Percentiles rank a stretch among this genome's conserved stretches.
phyloP scores from a whole-genome alignment of 257 asterid species.

The Solanum virginianum region DNA sequence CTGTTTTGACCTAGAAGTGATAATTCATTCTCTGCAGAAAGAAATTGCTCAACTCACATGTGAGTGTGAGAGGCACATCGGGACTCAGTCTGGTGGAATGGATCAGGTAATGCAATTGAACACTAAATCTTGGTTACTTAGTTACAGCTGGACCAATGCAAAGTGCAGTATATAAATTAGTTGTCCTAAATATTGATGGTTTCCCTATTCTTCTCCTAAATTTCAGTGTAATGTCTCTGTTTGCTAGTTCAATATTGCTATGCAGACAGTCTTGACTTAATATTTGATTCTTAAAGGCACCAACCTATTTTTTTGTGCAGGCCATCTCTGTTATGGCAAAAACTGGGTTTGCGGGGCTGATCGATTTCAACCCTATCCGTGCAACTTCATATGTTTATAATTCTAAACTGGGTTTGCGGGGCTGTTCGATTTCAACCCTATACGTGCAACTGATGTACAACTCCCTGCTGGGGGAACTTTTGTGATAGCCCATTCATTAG shows the following conservation, averaged over 20 bases:
- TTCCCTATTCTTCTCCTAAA: not conserved
- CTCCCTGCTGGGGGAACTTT: conserved; percentile 87
- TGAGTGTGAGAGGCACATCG: conserved; percentile 92
- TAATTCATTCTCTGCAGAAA: conserved; percentile 37
- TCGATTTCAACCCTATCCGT: conserved; percentile 88
- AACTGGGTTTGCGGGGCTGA: conserved; percentile 87
- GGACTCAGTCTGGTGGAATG: conserved; percentile 99
- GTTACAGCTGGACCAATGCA: not conserved
- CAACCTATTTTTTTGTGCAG: conserved; percentile 6
- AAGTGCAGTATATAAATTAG: not conserved
- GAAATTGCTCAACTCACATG: conserved; percentile 96
- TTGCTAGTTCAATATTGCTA: not conserved
- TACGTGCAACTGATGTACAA: conserved; percentile 77
- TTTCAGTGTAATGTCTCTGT: not conserved
- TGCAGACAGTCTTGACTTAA: not conserved
- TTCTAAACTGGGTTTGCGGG: conserved; percentile 89
- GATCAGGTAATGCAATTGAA: conserved; percentile 60
- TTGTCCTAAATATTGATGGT: not conserved
- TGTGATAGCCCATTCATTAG: conserved; percentile 84
- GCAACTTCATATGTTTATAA: too few relatives aligned
- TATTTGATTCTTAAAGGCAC: not conserved
- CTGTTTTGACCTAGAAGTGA: not conserved
- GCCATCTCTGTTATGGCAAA: conserved; percentile 95
- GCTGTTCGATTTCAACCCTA: conserved; percentile 91
- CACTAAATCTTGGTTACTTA: not conserved